Conservation (phyloP, 805 yeast species). For the Candida stauntonica region DNA sequence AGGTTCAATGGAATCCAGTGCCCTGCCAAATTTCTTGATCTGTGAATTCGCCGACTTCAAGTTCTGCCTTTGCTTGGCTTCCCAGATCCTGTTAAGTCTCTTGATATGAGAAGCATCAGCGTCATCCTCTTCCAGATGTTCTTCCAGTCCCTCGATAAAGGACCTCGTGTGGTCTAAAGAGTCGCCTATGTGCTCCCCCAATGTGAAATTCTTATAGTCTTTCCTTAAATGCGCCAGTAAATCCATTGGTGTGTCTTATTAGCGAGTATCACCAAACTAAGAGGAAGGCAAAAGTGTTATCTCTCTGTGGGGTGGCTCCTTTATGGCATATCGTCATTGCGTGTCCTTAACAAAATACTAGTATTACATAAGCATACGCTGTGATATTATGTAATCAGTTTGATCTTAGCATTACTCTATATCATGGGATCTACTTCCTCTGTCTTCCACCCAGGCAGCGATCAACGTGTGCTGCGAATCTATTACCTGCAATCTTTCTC, state of each 20-base stretch:
- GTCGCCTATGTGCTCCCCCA: background rate
- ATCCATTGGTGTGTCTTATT: background rate
- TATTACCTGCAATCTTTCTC: slow-evolving; percentile 81
- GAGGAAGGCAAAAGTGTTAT: too few species aligned
- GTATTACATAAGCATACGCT: too few species aligned
- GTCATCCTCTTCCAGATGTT: too few species aligned
- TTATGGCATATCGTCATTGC: too few species aligned
- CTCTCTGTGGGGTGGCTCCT: too few species aligned
- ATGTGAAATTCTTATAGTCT: background rate
- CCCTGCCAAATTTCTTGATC: slow-evolving; percentile 28
- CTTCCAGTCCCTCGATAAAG: too few species aligned
- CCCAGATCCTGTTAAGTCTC: slow-evolving; percentile 26
- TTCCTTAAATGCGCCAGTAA: background rate
- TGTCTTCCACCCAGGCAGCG: slow-evolving; percentile 78
- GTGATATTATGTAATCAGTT: too few species aligned
- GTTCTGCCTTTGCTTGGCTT: slow-evolving; percentile 25
- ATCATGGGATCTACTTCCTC: slow-evolving; percentile 38
- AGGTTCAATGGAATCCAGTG: slow-evolving; percentile 29
- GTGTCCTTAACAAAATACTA: too few species aligned
- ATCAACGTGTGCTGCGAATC: slow-evolving; percentile 92
- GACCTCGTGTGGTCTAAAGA: background rate
- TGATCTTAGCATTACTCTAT: too few species aligned
- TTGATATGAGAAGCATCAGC: background rate
- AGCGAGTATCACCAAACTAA: too few species aligned
- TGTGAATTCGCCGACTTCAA: slow-evolving; percentile 26